These are phyloP conservation scores for Rosa chinensis DNA, from an alignment of 306 rosid species.

Conservation along the genomic window DNA sequence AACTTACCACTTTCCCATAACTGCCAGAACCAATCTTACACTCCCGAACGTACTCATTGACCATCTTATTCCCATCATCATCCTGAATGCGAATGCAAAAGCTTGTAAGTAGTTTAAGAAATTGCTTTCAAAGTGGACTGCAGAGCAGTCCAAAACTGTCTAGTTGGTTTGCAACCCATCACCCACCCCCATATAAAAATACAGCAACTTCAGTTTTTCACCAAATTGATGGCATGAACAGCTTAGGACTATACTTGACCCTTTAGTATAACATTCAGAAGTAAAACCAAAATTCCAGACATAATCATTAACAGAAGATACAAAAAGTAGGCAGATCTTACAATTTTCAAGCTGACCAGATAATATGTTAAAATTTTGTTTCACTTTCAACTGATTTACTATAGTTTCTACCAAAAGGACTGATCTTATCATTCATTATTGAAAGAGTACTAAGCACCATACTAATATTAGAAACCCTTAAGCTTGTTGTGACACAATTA, in stretches of 20 bases:
- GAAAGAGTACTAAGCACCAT: background rate
- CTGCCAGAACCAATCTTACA: conserved; percentile 93
- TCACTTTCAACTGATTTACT: background rate
- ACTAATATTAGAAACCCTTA: background rate
- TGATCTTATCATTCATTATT: background rate
- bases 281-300: background rate
- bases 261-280: background rate
- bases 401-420: background rate
- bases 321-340: background rate
- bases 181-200: background rate
- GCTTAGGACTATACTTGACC: conserved; percentile 2
- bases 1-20: conserved; percentile 97
- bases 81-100: conserved; percentile 52
- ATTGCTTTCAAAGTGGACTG: background rate
- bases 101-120: background rate
- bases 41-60: conserved; percentile 93
- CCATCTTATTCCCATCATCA: conserved; percentile 83
- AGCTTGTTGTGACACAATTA: background rate
- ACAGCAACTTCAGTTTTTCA: background rate
- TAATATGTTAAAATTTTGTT: background rate
- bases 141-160: background rate
- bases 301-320: background rate
- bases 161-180: background rate
- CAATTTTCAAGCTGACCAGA: background rate
- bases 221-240: conserved; percentile 14